These are phyloP conservation scores for Sorghum bicolor DNA, from an alignment of 176 grass and related monocot species.

Conservation along the genomic window DNA sequence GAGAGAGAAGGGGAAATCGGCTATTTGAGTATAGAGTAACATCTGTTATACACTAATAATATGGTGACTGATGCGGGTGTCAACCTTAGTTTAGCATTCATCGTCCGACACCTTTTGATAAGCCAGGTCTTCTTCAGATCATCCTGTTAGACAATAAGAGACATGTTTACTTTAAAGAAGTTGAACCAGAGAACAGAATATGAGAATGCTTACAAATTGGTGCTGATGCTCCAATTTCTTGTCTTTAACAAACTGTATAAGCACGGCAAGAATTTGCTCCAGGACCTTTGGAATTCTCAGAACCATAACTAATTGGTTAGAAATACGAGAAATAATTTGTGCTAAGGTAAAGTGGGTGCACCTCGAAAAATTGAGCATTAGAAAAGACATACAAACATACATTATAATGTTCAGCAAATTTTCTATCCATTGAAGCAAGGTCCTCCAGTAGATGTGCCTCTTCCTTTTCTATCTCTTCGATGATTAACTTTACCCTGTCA, in stretches of 20 bases:
- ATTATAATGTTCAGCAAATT: constrained; percentile 97
- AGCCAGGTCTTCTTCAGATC: constrained; percentile 97
- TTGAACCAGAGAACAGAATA: neutral
- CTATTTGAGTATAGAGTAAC: neutral
- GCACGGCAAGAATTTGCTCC: constrained; percentile 96
- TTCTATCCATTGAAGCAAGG: constrained; percentile 96
- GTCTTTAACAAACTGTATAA: constrained; percentile 95
- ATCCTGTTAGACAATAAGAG: constrained; percentile 57
- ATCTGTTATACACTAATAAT: neutral
- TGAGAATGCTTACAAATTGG: constrained; percentile 70
- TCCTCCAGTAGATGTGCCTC: constrained; percentile 80
- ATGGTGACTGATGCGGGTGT: constrained; percentile 15
- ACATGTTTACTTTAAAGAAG: constrained; percentile 5
- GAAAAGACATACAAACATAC: constrained; percentile 34
- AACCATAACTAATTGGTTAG: constrained; percentile 14
- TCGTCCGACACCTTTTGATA: constrained; percentile 95
- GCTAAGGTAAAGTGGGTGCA: constrained; percentile 3
- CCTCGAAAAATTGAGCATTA: neutral
- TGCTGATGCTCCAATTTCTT: constrained; percentile 96
- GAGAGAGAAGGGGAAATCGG: neutral
- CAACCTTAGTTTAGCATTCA: constrained; percentile 98
- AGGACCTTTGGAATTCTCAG: constrained; percentile 57
- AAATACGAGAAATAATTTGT: neutral
- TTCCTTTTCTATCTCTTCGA: constrained; percentile 91
- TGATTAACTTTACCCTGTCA: constrained; percentile 84